These are phyloP conservation scores for Trapa bicornis DNA, from an alignment of 345 rosid species.

Conservation along the genomic window DNA sequence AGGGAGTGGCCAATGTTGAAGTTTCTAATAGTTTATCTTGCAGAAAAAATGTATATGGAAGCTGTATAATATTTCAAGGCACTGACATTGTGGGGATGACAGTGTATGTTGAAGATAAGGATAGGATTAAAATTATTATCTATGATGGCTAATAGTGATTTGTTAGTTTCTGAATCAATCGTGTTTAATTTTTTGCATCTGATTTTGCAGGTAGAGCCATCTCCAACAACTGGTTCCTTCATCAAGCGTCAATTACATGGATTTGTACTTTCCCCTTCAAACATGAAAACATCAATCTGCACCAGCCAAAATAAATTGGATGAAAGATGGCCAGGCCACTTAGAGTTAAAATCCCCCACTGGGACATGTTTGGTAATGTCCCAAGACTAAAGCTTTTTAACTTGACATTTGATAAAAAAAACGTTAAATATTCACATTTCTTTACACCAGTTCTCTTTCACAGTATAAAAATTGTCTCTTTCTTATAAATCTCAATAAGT, in stretches of 20 bases:
- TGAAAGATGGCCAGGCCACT: conserved; percentile 41
- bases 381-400: not conserved
- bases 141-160: not conserved
- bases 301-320: conserved; percentile 24
- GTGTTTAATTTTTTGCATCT: conserved; percentile 14
- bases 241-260: conserved; percentile 45
- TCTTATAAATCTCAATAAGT: not conserved
- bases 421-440: not conserved
- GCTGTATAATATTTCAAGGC: not conserved
- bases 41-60: not conserved
- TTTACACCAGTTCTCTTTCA: no score
- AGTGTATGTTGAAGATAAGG: not conserved
- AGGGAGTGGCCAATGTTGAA: not conserved
- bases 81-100: no score
- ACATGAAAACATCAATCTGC: conserved; percentile 24
- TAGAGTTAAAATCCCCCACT: conserved; percentile 67
- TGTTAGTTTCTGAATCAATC: not conserved
- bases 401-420: not conserved
- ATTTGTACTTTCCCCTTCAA: conserved; percentile 23
- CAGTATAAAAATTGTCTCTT: not conserved
- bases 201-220: conserved; percentile 75
- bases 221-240: conserved; percentile 91
- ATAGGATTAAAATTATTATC: not conserved
- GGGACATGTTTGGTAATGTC: conserved; percentile 59
- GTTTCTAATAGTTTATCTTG: not conserved